These are phyloP conservation scores for Musa schizocarpa DNA, from an alignment of 176 grass and related monocot genomes.

Conservation along the genomic window DNA sequence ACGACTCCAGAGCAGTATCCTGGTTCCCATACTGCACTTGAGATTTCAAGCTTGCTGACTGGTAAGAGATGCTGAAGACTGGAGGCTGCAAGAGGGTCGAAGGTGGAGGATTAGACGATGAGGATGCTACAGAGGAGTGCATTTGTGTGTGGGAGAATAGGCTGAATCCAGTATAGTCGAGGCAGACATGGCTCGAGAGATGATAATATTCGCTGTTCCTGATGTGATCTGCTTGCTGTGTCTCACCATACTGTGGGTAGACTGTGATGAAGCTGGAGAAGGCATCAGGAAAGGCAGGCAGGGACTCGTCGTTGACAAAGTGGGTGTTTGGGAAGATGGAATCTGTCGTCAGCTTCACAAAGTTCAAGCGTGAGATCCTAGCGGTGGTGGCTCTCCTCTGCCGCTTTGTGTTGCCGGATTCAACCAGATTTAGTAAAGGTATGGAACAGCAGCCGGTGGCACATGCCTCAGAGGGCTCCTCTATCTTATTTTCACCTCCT, in stretches of 20 bases:
- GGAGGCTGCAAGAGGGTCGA: conserved; percentile 38
- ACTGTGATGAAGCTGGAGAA: conserved; percentile 47
- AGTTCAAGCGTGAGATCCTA: conserved; percentile 48
- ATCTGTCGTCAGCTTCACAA: conserved; percentile 40
- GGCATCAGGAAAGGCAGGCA: conserved; percentile 39
- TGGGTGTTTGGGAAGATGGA: conserved; percentile 38
- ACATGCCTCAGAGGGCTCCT: conserved; percentile 23
- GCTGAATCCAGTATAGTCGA: conserved; percentile 82
- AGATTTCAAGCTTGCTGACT: conserved; percentile 48
- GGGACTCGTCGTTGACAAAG: conserved; percentile 88
- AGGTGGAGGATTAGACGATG: conserved; percentile 6
- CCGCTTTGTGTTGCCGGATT: conserved; percentile 10
- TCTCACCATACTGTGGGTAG: conserved; percentile 55
- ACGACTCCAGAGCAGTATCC: conserved; percentile 21
- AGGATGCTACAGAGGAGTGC: conserved; percentile 36
- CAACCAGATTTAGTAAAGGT: conserved; percentile 9
- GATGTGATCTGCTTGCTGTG: conserved; percentile 46
- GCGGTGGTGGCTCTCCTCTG: conserved; percentile 20
- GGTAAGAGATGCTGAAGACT: conserved; percentile 83
- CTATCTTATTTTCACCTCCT: background rate
- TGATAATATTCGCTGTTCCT: conserved; percentile 45
- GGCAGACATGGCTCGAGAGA: conserved; percentile 66
- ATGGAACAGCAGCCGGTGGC: conserved; percentile 35
- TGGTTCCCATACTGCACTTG: conserved; percentile 40
- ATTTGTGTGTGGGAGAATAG: conserved; percentile 91